Base-by-base conservation (phyloP, 2,329 filamentous ascomycete genomes). In the Microdochium paspali region DNA sequence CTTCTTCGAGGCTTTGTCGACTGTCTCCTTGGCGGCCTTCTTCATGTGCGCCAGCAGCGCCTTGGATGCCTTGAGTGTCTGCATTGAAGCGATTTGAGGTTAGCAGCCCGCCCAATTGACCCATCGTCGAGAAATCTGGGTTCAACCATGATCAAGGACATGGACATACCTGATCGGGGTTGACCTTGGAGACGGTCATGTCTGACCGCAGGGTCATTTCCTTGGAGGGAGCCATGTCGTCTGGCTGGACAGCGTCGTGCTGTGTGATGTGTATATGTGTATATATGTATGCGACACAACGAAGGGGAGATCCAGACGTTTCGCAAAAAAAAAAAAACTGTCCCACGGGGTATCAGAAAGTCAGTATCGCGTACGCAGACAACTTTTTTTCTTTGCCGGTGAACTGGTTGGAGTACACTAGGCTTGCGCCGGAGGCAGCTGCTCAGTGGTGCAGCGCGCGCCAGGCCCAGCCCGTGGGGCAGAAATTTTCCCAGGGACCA, bases 11-110 rank as follows among this genome's bases (percentile, higher is more conserved):
- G 72, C 61, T 40, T 66, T 67, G 24, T 65, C 62, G 18, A 66
- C 61, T 49, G 71, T 69, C 53, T 75, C 66, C 56, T 72, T 69
- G 42, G 75, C 66, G 5, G 73, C 67, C 60, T 74, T 77, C 59
- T 79, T 76, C 63, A 84, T 80, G 63, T 82, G 77, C 43, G 72
- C 69, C 49, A 84, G 65, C 20, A 84, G 73, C 25, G 80, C 79
- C 60, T 76, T 80, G 53, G 79, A 80, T 30, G 80, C 80, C 61
- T 81, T 82, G 50, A 82, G 62, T 26, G 74, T 76, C 78, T 82
- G 49, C 5, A 25, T 13, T 10, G n/a, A 24, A 9, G 23, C 3
- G 23, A 25, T 7, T 26, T 3, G 4, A 44, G 24, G 42, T 26
- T 15, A 26, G 23, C 23, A n/a, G n/a, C n/a, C n/a, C n/a, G n/a